Percentiles rank a stretch among this genome's conserved stretches.
These are phyloP conservation scores for Blastobotrys buckinghamii DNA, from an alignment of 1,139 yeast species.

Conservation along the genomic window DNA sequence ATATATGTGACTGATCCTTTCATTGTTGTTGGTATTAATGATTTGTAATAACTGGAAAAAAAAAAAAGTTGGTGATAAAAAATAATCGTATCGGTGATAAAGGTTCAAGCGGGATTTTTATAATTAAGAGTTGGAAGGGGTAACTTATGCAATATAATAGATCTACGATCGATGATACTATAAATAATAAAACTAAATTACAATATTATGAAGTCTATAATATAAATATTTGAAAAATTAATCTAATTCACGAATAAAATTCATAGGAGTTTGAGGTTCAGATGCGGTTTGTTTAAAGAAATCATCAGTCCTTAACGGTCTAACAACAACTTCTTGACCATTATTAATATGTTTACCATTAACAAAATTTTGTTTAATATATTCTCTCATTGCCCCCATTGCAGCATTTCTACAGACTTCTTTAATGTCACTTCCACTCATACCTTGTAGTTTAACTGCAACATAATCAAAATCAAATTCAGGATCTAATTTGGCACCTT, in stretches of 20 bases:
- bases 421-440: constrained; percentile 86
- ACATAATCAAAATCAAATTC: constrained; percentile 58
- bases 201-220: not conserved
- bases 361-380: constrained; percentile 41
- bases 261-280: constrained; percentile 21
- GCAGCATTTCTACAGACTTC: constrained; percentile 95
- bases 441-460: constrained; percentile 62
- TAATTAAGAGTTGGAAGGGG: too few relatives aligned
- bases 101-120: too few relatives aligned
- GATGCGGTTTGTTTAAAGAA: constrained; percentile 30
- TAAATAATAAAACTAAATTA: not conserved
- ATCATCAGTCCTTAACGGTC: constrained; percentile 37
- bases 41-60: not conserved
- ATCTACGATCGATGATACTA: too few relatives aligned
- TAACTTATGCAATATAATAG: too few relatives aligned
- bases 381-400: constrained; percentile 80
- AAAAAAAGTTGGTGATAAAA: not conserved
- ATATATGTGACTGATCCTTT: constrained; percentile 18
- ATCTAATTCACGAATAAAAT: constrained; percentile 19
- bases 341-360: constrained; percentile 26
- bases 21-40: not conserved
- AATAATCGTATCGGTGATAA: not conserved
- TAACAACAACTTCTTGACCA: constrained; percentile 29
- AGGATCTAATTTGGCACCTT: constrained; percentile 50
- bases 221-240: not conserved